Evolutionary conservation across 1,139 yeast species (phyloP).

Genomic region (Pichia sp.): DNA sequence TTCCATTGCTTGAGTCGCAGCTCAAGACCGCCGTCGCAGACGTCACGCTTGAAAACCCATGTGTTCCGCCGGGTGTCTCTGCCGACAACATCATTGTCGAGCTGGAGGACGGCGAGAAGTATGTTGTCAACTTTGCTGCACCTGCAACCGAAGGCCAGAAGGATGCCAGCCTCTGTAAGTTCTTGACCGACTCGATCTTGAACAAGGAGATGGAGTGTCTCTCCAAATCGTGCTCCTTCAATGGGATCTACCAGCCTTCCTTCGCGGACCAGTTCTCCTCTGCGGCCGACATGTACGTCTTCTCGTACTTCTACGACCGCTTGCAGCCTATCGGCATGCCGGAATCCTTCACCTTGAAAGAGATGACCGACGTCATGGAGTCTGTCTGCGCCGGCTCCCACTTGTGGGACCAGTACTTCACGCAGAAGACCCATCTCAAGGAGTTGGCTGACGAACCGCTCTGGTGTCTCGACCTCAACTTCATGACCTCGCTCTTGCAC

Average conservation of each 20-base stretch:
- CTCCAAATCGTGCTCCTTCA: slow-evolving; percentile 84
- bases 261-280: slow-evolving; percentile 67
- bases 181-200: slow-evolving; percentile 73
- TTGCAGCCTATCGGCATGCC: slow-evolving; percentile 96
- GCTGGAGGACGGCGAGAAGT: slow-evolving; percentile 42
- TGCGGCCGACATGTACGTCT: slow-evolving; percentile 73
- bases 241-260: slow-evolving; percentile 96
- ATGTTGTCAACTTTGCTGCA: slow-evolving; percentile 70
- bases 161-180: slow-evolving; percentile 69
- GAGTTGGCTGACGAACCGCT: slow-evolving; percentile 74
- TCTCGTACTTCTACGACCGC: slow-evolving; percentile 92
- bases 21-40: slow-evolving; percentile 40
- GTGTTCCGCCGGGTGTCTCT: slow-evolving; percentile 72
- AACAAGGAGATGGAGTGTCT: slow-evolving; percentile 78
- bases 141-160: slow-evolving; percentile 45
- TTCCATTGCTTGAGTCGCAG: slow-evolving; percentile 32
- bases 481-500: slow-evolving; percentile 84
- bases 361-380: slow-evolving; percentile 74
- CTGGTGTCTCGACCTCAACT: slow-evolving; percentile 90
- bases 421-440: slow-evolving; percentile 35
- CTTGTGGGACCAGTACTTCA: slow-evolving; percentile 47
- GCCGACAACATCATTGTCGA: slow-evolving; percentile 54
- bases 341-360: slow-evolving; percentile 75
- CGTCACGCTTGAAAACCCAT: slow-evolving; percentile 63
- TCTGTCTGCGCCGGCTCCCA: slow-evolving; percentile 80